Percentiles rank a stretch among this genome's conserved stretches.
These are phyloP conservation scores for Xerophyta viscosa DNA, from an alignment of 106 monocot species.

Conservation along the genomic window DNA sequence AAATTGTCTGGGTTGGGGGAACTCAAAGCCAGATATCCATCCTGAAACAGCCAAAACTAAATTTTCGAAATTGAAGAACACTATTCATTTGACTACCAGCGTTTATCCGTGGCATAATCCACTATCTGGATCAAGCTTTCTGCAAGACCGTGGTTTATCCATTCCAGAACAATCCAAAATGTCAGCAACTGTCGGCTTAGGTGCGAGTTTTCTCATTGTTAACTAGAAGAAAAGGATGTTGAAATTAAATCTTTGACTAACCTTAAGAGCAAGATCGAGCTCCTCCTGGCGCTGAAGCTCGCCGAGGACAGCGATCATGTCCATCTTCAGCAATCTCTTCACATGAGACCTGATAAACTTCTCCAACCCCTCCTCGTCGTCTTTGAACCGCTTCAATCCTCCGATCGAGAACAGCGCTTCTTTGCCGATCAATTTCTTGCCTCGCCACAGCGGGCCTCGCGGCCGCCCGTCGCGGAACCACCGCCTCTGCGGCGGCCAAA, in stretches of 20 bases:
- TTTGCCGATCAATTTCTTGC: slow-evolving; percentile 94
- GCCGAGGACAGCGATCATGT: slow-evolving; percentile 68
- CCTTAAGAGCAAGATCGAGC: slow-evolving; percentile 76
- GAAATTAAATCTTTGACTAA: slow-evolving; percentile 22
- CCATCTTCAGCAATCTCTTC: slow-evolving; percentile 74
- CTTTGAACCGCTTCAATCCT: slow-evolving; percentile 85
- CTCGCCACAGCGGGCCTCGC: slow-evolving; percentile 88
- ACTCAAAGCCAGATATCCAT: no score
- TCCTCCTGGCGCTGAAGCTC: slow-evolving; percentile 91
- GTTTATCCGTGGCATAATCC: no score
- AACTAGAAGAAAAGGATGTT: not conserved
- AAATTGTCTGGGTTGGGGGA: no score
- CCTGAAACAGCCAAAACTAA: no score
- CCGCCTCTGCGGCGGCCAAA: slow-evolving; percentile 13
- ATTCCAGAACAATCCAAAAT: no score
- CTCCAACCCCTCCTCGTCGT: slow-evolving; percentile 67
- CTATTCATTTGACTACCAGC: no score
- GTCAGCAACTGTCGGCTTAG: not conserved
- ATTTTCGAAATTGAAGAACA: no score
- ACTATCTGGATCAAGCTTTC: no score
- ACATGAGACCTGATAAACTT: slow-evolving; percentile 80
- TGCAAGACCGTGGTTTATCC: no score
- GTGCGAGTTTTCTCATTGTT: not conserved
- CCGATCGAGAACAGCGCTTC: slow-evolving; percentile 77
- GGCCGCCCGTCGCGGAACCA: slow-evolving; percentile 79